These are phyloP conservation scores for Malus sylvestris DNA, from an alignment of 306 rosid genomes.

Conservation along the genomic window DNA sequence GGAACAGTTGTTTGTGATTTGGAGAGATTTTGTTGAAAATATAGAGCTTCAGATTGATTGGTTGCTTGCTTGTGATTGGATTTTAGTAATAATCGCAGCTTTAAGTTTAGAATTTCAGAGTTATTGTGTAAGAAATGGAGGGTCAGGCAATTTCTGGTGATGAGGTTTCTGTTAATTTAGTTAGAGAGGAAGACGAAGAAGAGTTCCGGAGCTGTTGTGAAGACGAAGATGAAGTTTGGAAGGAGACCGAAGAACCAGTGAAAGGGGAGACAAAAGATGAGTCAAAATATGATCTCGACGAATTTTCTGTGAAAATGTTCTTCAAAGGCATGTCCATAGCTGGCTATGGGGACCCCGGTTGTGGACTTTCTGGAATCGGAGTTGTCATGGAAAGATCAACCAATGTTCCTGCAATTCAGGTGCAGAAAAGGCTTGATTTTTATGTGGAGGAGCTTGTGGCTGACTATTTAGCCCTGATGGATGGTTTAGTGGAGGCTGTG, in stretches of 20 bases:
- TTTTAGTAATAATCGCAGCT: slow-evolving; percentile 14
- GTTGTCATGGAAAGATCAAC: slow-evolving; percentile 72
- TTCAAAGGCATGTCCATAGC: slow-evolving; percentile 81
- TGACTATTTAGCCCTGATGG: slow-evolving; percentile 81
- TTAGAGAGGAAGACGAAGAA: slow-evolving; percentile 81
- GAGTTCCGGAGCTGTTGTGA: slow-evolving; percentile 91
- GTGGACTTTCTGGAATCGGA: slow-evolving; percentile 90
- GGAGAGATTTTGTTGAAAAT: neutral
- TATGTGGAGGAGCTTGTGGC: slow-evolving; percentile 66
- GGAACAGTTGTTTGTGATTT: slow-evolving; percentile 7
- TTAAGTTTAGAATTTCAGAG: slow-evolving; percentile 7
- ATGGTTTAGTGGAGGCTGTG: slow-evolving; percentile 67
- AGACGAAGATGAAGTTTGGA: slow-evolving; percentile 56
- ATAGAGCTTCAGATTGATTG: slow-evolving; percentile 25
- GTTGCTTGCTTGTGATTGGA: slow-evolving; percentile 18
- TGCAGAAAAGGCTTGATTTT: slow-evolving; percentile 86
- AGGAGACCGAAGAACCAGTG: slow-evolving; percentile 47
- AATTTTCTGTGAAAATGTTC: slow-evolving; percentile 68
- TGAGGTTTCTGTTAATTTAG: slow-evolving; percentile 19
- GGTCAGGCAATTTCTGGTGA: slow-evolving; percentile 34
- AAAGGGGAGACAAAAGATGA: slow-evolving; percentile 49
- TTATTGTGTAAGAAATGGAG: slow-evolving; percentile 40
- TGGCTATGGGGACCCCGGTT: slow-evolving; percentile 49
- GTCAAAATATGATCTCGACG: slow-evolving; percentile 53
- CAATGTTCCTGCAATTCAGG: slow-evolving; percentile 42